Evolutionary conservation across 352 stramenopile species (phyloP), one percentile per base, ranked within the genome.

Genomic region (Pythium apleroticum): DNA sequence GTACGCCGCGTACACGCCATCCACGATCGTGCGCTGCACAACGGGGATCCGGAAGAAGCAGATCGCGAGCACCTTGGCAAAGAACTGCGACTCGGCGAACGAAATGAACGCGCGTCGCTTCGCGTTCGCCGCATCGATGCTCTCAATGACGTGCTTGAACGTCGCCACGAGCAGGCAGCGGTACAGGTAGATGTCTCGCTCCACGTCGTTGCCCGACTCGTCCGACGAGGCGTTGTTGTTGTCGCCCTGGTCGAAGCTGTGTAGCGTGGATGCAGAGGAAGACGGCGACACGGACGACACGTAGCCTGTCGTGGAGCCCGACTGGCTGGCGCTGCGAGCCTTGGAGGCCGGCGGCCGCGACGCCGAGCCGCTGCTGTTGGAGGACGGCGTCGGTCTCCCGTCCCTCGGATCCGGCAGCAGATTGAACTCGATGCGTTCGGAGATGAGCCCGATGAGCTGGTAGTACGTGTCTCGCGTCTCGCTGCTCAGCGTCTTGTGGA

Each of bases 101-200:
- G 80, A 80, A 37, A 90, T 81, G 56, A 80, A 88, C n/a, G 76
- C 19, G 0, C 80, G 77, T 22, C 69, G 69, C 39, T 77, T 81
- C 4, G 63, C 50, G 10, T 76, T 72, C 0, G 74, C 78, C 6
- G 60, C 68, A 20, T 91, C 80, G 20, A 91, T 71, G 56, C 75
- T 90, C 57, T 89, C 80, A 12, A 78, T 68, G 4, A 85, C 83
- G 52, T 87, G 80, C 70, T 90, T 88, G 68, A 88, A 91, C 1
- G 80, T 91, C n/a, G 80, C 80, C n/a, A 90, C 80, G 4, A 91
- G 68, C 17, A 89, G 64, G 45, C 80, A 90, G 2, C 83, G 69
- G 55, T 91, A 90, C 39, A 88, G 50, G 50, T 88, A 84, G 27
- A 90, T 65, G 49, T 89, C 79, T 8, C 74, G 71, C 53, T 85